phyloP scores from a whole-genome alignment of 768 basidiomycete species.

The Naganishia vaughanmartiniae region DNA sequence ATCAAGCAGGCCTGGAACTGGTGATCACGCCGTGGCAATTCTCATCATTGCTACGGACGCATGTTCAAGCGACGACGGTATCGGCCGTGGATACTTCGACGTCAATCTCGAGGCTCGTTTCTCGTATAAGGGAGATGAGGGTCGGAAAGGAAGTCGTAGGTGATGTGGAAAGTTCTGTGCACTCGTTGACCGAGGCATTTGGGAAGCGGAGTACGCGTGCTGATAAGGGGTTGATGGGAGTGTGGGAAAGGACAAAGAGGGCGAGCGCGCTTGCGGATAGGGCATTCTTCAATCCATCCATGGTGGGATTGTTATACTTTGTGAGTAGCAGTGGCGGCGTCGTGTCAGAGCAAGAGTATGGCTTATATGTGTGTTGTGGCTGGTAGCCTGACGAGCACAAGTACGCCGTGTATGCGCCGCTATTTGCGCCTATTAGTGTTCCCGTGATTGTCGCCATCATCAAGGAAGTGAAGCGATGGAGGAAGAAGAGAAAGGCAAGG shows the following conservation, averaged over 20 bases:
- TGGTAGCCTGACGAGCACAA: constrained; percentile 88
- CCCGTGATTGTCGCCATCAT: constrained; percentile 73
- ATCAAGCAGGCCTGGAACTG: constrained; percentile 21
- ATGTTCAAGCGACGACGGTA: constrained; percentile 67
- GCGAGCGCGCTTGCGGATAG: constrained; percentile 52
- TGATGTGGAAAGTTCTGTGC: constrained; percentile 69
- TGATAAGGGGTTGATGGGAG: background rate
- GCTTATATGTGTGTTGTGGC: background rate
- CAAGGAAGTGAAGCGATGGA: constrained; percentile 70
- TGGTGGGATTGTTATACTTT: constrained; percentile 94
- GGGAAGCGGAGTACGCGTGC: background rate
- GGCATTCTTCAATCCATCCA: constrained; percentile 95
- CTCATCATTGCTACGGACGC: constrained; percentile 69
- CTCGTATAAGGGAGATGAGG: constrained; percentile 87
- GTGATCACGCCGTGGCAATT: constrained; percentile 65
- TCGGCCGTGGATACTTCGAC: constrained; percentile 70
- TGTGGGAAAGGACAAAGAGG: constrained; percentile 19
- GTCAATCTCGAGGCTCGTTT: constrained; percentile 79
- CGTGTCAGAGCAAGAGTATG: background rate
- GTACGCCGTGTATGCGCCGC: constrained; percentile 90
- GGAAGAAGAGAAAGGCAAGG: constrained; percentile 36
- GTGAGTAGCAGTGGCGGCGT: constrained; percentile 36
- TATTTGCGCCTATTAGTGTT: constrained; percentile 86
- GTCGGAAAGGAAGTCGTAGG: constrained; percentile 72
- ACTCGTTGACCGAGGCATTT: constrained; percentile 34